Evolutionary conservation across 1,284 basidiomycete genomes (phyloP).

Genomic region (Erythrobasidium hasegawianum): DNA sequence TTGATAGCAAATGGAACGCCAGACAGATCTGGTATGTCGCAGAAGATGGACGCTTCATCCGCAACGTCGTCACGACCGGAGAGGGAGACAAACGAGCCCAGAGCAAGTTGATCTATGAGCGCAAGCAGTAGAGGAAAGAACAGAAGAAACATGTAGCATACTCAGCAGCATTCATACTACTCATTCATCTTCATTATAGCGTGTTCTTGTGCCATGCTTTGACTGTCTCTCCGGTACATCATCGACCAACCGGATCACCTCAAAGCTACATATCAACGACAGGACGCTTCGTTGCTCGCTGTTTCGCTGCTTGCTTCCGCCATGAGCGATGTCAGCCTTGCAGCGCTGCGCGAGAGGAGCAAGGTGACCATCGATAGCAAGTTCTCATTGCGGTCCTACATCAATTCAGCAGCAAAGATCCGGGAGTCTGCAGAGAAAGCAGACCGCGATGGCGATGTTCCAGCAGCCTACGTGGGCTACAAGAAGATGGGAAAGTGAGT

Average conservation of each 20-base stretch:
- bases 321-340: constrained; percentile 10
- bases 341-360: constrained; percentile 21
- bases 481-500: constrained; percentile 40
- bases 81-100: constrained; percentile 6
- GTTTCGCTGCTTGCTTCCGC: background rate
- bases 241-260: no score
- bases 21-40: constrained; percentile 10
- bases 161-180: no score
- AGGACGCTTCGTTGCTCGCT: no score
- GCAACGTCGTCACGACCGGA: background rate
- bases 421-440: constrained; percentile 32
- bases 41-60: constrained; percentile 1
- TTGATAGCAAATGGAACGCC: constrained; percentile 8
- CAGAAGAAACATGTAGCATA: no score
- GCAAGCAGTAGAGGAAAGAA: no score
- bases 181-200: no score
- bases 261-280: no score
- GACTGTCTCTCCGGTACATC: no score
- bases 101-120: constrained; percentile 13
- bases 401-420: constrained; percentile 32
- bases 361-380: constrained; percentile 22
- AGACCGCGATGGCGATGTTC: constrained; percentile 21
- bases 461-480: constrained; percentile 37
- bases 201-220: no score
- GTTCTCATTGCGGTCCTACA: constrained; percentile 37